Percentiles rank a stretch among this genome's conserved stretches.
Conservation (phyloP, 768 basidiomycete species). For the Neoboletus subvelutipes region DNA sequence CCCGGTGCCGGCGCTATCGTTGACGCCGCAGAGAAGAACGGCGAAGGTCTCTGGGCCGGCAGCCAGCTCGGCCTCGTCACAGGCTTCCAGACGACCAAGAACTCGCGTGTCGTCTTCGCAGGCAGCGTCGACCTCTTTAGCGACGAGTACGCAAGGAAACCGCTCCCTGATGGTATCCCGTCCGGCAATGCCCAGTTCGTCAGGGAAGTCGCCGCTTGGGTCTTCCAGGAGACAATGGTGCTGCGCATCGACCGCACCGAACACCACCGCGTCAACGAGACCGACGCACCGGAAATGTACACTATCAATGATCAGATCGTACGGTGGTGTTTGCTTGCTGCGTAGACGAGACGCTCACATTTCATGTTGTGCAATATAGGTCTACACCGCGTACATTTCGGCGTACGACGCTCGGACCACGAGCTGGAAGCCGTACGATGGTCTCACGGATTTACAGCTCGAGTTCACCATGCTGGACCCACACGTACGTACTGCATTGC, state of each 20-base stretch:
- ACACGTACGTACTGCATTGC: slow-evolving; percentile 81
- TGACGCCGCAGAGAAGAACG: slow-evolving; percentile 70
- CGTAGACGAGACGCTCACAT: neutral
- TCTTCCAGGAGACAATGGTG: slow-evolving; percentile 83
- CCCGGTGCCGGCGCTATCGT: slow-evolving; percentile 65
- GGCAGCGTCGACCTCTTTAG: slow-evolving; percentile 81
- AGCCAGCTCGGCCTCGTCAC: slow-evolving; percentile 73
- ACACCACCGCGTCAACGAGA: slow-evolving; percentile 70
- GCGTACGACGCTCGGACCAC: slow-evolving; percentile 55
- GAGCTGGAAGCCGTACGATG: slow-evolving; percentile 72
- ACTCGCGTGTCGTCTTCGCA: slow-evolving; percentile 75
- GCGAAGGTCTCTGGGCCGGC: slow-evolving; percentile 85
- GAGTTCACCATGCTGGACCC: slow-evolving; percentile 99
- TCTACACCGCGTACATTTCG: slow-evolving; percentile 72
- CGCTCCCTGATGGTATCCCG: slow-evolving; percentile 54
- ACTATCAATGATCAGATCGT: slow-evolving; percentile 87
- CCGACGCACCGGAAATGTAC: slow-evolving; percentile 67
- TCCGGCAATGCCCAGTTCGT: slow-evolving; percentile 78
- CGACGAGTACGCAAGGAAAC: slow-evolving; percentile 69
- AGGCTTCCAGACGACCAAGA: slow-evolving; percentile 83
- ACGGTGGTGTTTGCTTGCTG: slow-evolving; percentile 12
- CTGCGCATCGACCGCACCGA: slow-evolving; percentile 73
- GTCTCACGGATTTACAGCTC: slow-evolving; percentile 78
- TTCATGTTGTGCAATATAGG: slow-evolving; percentile 40
- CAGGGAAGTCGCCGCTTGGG: slow-evolving; percentile 80